Evolutionary conservation across 2,329 filamentous ascomycete species (phyloP).

Genomic region (Xylaria sp.): DNA sequence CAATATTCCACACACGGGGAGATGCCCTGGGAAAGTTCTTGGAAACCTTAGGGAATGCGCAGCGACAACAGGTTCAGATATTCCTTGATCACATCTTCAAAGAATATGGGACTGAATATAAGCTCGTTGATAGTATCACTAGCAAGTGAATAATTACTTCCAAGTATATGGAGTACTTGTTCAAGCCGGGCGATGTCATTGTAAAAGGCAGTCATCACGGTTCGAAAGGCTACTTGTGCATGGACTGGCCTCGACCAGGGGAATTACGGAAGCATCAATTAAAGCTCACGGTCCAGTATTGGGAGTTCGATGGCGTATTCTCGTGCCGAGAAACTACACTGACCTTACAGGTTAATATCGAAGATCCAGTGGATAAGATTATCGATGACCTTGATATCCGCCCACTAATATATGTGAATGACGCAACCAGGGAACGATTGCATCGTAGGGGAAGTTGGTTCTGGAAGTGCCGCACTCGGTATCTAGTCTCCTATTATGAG

Average conservation of each 20-base stretch:
- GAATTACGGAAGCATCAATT: no score
- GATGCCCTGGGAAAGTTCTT: neutral
- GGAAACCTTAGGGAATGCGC: neutral
- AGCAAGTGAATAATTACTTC: neutral
- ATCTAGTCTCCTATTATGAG: conserved; percentile 15
- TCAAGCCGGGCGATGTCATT: conserved; percentile 17
- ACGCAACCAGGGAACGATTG: neutral
- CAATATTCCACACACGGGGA: neutral
- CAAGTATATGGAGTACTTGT: conserved; percentile 15
- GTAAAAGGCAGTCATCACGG: neutral
- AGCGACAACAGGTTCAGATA: neutral
- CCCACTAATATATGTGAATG: neutral
- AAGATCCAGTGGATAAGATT: neutral
- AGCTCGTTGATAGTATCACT: neutral
- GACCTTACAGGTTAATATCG: neutral
- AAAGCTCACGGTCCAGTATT: neutral
- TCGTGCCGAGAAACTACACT: neutral
- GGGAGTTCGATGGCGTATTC: conserved; percentile 10
- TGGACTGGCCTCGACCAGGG: neutral
- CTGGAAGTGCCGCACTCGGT: conserved; percentile 17
- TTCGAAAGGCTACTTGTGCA: conserved; percentile 5
- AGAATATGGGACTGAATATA: neutral
- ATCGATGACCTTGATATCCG: conserved; percentile 10
- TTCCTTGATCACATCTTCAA: conserved; percentile 8
- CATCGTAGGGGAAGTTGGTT: conserved; percentile 2